These are phyloP conservation scores for Lactifluus rugatus DNA, from an alignment of 768 basidiomycete species.

Conservation along the genomic window DNA sequence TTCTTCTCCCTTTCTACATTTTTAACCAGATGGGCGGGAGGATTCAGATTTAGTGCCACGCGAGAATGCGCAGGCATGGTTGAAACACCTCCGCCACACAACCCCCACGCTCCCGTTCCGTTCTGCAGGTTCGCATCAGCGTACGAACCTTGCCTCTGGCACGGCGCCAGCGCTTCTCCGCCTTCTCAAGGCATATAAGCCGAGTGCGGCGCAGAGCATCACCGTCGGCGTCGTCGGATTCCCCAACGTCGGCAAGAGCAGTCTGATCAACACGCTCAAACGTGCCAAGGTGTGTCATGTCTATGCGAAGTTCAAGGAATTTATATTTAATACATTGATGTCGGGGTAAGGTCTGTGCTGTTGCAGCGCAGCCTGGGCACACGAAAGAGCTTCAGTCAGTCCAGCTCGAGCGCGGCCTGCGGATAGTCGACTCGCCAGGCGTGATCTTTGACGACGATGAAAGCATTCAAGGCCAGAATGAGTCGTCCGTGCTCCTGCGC, in stretches of 20 bases:
- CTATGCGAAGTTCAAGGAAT: not conserved
- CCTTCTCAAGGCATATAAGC: constrained; percentile 76
- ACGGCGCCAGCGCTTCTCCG: constrained; percentile 71
- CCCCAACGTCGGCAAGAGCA: constrained; percentile 96
- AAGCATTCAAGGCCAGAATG: constrained; percentile 33
- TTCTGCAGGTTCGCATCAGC: constrained; percentile 63
- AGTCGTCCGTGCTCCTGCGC: constrained; percentile 58
- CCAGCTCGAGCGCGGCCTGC: constrained; percentile 85
- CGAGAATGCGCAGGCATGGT: constrained; percentile 82
- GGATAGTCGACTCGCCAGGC: constrained; percentile 91
- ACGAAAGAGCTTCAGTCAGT: constrained; percentile 88
- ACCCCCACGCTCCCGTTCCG: constrained; percentile 93
- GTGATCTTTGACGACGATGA: constrained; percentile 90
- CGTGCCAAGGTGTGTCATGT: constrained; percentile 50
- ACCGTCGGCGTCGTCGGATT: constrained; percentile 92
- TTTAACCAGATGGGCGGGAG: not conserved
- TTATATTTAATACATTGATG: not conserved
- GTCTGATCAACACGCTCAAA: constrained; percentile 87
- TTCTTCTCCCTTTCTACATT: not conserved
- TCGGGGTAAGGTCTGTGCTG: constrained; percentile 63
- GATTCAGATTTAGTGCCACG: constrained; percentile 76
- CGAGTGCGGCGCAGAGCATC: constrained; percentile 51
- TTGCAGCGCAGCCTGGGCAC: constrained; percentile 90
- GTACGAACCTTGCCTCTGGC: constrained; percentile 68
- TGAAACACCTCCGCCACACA: constrained; percentile 82